Evolutionary conservation across 2,329 filamentous ascomycete genomes (phyloP), one percentile per base, ranked within the genome.

Genomic region (Cladophialophora bantiana): DNA sequence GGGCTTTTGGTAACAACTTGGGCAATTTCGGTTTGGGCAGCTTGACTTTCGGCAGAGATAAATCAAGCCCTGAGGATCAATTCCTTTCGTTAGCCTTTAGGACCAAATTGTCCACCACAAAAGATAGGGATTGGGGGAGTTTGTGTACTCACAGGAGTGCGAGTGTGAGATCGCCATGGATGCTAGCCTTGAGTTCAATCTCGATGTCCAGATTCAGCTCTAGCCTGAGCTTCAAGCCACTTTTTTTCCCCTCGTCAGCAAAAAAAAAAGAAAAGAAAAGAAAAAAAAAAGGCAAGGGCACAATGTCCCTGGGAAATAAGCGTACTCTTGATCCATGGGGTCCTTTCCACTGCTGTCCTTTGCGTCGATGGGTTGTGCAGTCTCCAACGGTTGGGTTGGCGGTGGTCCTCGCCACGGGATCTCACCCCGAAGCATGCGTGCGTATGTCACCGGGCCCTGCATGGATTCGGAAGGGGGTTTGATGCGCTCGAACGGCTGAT

Each of bases 201-300:
- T 95, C 92, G 58, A 95, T 85, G 72, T 95, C 92, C 65, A 95
- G 82, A 78, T 94, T 93, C 63, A 93, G 81, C 75, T 94, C 92
- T 26, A 95, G 81, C 42, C 89, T 86, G 75, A 94, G 78, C 77
- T 89, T 89, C 75, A 93, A 78, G 36, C 59, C 59, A 50, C 45
- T 50, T 26, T 12, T 4, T 12, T 26, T 6, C 18, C 9, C 26
- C 26, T 26, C 3, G 45, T 50, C 9, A 50, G 45, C 9, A 13
- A 26, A 26, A n/a, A n/a, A n/a, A n/a, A n/a, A n/a, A n/a, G n/a
- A n/a, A n/a, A n/a, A n/a, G n/a, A n/a, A n/a, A n/a, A n/a, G n/a
- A n/a, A n/a, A n/a, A n/a, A n/a, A n/a, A n/a, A 2, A 26, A 48
- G 4, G 3, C 42, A 10, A 9, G 18, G 10, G 2, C 4, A 9